Percentiles rank a stretch among this genome's conserved stretches.
Evolutionary conservation across 2,329 filamentous ascomycete species (phyloP).

Genomic region (Cladosporium phlei): DNA sequence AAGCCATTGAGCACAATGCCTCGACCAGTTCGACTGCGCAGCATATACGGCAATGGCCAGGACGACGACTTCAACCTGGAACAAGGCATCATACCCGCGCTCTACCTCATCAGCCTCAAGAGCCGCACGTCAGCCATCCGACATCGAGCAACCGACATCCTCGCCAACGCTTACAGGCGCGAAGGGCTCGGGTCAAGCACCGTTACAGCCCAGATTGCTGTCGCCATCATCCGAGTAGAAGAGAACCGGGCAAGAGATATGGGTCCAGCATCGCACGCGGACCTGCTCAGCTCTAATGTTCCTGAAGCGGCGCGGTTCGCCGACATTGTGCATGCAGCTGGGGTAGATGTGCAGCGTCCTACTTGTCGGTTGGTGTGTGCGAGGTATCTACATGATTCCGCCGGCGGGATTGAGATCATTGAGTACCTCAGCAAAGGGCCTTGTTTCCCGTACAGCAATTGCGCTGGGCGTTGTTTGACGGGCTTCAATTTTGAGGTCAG

Average conservation of each 20-base stretch:
- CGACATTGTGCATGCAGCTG: constrained; percentile 1
- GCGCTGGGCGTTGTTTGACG: constrained; percentile 4
- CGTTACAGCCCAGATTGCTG: not conserved
- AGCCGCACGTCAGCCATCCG: constrained; percentile 5
- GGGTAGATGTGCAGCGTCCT: constrained; percentile 1
- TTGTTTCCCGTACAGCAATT: constrained; percentile 9
- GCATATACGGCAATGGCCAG: constrained; percentile 6
- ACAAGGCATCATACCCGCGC: not conserved
- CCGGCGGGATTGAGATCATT: not conserved
- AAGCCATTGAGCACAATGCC: not conserved
- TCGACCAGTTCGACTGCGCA: not conserved
- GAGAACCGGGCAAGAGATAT: not conserved
- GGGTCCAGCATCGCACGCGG: too few species aligned
- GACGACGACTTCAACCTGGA: constrained; percentile 8
- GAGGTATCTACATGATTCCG: constrained; percentile 9
- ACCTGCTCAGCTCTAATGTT: not conserved
- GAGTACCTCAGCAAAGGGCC: constrained; percentile 7
- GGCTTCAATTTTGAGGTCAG: constrained; percentile 4
- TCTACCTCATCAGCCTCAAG: constrained; percentile 2
- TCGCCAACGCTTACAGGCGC: constrained; percentile 1
- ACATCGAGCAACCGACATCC: constrained; percentile 5
- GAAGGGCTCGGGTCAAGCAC: constrained; percentile 6
- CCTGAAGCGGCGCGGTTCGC: constrained; percentile 1
- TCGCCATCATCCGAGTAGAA: constrained; percentile 1
- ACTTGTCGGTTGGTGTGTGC: constrained; percentile 5